Conservation (phyloP, 495 filamentous ascomycete species). For the Neurospora tetraspora region DNA sequence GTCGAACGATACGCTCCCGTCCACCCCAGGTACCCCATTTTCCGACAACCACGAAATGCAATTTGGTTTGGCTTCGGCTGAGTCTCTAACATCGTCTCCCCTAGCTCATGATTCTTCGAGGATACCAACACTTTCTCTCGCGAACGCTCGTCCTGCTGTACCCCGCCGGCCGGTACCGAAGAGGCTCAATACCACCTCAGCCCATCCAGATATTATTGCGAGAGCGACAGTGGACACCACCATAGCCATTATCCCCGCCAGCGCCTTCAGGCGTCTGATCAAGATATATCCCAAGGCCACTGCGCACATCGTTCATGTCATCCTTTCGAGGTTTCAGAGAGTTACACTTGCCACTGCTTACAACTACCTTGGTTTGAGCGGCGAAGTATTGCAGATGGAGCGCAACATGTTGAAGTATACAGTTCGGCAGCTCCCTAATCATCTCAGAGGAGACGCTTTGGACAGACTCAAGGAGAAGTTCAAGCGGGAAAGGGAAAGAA, state of each 20-base stretch:
- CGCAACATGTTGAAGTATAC: constrained; percentile 88
- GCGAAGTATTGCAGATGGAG: constrained; percentile 84
- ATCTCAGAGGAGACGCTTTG: constrained; percentile 74
- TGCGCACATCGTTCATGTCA: constrained; percentile 95
- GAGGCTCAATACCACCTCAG: constrained; percentile 55
- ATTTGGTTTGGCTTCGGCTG: constrained; percentile 12
- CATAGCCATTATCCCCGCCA: constrained; percentile 94
- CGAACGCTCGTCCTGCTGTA: constrained; percentile 25
- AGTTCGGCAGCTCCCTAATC: constrained; percentile 81
- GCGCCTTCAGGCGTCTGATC: constrained; percentile 89
- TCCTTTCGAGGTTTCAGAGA: constrained; percentile 83
- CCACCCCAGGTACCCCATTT: constrained; percentile 22
- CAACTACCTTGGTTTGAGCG: constrained; percentile 83
- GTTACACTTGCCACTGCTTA: constrained; percentile 92
- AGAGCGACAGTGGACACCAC: constrained; percentile 96
- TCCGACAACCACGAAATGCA: constrained; percentile 22
- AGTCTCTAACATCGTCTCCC: constrained; percentile 12
- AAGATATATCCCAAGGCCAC: constrained; percentile 91
- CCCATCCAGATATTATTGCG: constrained; percentile 92
- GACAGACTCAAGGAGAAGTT: constrained; percentile 92
- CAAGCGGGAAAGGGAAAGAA: constrained; percentile 69
- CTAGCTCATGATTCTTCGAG: constrained; percentile 20
- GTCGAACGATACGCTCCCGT: constrained; percentile 25
- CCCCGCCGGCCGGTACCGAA: constrained; percentile 28
- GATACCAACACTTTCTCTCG: constrained; percentile 69